A percentile compares a stretch with the other conserved stretches of the same genome.
These are phyloP conservation scores for Udeniomyces megalosporus DNA, from an alignment of 768 basidiomycete species.

Conservation along the genomic window DNA sequence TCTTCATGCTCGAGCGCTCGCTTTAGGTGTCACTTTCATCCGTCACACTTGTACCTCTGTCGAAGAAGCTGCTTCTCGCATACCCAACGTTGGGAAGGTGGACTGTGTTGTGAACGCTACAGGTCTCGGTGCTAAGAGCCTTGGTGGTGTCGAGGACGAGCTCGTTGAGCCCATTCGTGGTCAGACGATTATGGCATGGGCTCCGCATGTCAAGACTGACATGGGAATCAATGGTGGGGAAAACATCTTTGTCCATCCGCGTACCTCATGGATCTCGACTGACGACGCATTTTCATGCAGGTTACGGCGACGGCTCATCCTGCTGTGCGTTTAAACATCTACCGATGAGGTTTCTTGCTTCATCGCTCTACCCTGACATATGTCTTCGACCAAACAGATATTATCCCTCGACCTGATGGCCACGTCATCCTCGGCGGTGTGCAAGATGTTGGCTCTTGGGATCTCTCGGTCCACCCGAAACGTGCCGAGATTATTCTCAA, in stretches of 20 bases:
- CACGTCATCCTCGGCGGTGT: constrained; percentile 7
- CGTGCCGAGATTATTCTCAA: constrained; percentile 10
- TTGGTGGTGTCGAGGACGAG: constrained; percentile 6
- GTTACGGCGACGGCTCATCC: neutral
- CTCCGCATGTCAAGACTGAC: constrained; percentile 11
- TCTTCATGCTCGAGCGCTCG: neutral
- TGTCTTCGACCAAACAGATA: neutral
- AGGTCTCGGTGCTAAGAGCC: constrained; percentile 6
- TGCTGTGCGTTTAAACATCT: neutral
- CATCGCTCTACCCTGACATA: neutral
- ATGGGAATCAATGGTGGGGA: constrained; percentile 3
- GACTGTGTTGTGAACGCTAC: neutral
- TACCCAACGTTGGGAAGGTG: neutral
- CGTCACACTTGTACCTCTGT: neutral
- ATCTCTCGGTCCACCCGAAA: neutral
- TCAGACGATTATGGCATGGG: constrained; percentile 5
- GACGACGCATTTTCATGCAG: neutral
- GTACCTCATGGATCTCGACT: too few species aligned
- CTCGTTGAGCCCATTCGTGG: constrained; percentile 10
- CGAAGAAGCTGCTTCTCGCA: neutral
- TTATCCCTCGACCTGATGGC: constrained; percentile 14
- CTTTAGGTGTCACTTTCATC: neutral
- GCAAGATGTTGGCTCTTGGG: constrained; percentile 11
- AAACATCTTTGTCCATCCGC: too few species aligned
- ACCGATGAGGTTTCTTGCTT: neutral